Conservation (phyloP, 345 rosid species). For the Abelmoschus esculentus region DNA sequence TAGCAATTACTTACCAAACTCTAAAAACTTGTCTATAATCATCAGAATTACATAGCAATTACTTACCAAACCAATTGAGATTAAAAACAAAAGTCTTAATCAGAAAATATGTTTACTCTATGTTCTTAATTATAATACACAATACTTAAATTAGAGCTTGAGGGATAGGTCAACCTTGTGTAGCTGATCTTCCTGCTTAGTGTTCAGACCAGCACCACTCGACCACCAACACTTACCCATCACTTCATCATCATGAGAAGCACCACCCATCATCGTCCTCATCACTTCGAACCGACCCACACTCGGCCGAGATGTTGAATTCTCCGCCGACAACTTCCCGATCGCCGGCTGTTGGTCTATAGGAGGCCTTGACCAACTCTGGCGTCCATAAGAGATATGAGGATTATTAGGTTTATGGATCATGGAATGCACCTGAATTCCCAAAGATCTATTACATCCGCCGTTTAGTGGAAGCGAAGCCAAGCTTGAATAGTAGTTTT, state of each 20-base stretch:
- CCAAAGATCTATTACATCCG: slow-evolving; percentile 43
- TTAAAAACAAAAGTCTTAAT: slow-evolving; percentile 15
- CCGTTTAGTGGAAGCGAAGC: slow-evolving; percentile 52
- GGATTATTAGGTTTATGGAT: slow-evolving; percentile 34
- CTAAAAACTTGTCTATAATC: slow-evolving; percentile 1
- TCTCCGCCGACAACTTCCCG: slow-evolving; percentile 38
- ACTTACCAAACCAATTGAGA: slow-evolving; percentile 11
- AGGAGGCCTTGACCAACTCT: slow-evolving; percentile 40
- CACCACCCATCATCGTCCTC: slow-evolving; percentile 20
- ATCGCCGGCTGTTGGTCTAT: slow-evolving; percentile 49
- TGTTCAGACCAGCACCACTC: slow-evolving; percentile 16
- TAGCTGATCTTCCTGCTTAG: slow-evolving; percentile 38
- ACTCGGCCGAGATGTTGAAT: neutral
- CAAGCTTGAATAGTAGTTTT: slow-evolving; percentile 28
- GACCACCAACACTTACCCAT: slow-evolving; percentile 23
- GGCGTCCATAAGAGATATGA: slow-evolving; percentile 24
- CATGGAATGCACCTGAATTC: slow-evolving; percentile 58
- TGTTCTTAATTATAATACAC: neutral
- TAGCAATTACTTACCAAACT: too few relatives aligned
- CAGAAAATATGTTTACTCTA: neutral
- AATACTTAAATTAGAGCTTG: slow-evolving; percentile 34
- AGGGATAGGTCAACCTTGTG: slow-evolving; percentile 66
- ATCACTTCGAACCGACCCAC: slow-evolving; percentile 33
- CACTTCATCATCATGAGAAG: slow-evolving; percentile 20
- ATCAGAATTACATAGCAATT: slow-evolving; percentile 18